Evolutionary conservation across 139 green algal genomes (phyloP).

Genomic region (Choricystis sp.): DNA sequence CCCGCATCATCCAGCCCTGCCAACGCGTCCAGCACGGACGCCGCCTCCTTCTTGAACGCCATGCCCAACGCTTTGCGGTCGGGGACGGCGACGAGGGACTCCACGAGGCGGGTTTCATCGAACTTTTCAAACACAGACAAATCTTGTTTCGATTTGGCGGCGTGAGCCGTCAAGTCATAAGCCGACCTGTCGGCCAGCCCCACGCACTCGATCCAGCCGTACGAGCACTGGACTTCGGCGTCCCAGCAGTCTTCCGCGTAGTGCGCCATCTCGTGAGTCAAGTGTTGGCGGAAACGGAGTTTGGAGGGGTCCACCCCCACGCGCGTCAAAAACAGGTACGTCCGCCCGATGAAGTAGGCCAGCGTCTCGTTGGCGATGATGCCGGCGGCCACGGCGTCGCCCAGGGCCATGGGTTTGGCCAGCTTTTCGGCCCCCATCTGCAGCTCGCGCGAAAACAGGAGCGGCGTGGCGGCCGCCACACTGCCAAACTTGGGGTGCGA

Average conservation of each 20-base stretch:
- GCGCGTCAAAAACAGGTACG: constrained; percentile 79
- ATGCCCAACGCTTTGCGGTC: constrained; percentile 81
- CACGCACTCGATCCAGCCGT: constrained; percentile 97
- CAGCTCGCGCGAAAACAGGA: constrained; percentile 75
- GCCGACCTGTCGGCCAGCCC: constrained; percentile 89
- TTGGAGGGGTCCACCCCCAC: constrained; percentile 68
- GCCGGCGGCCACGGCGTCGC: constrained; percentile 64
- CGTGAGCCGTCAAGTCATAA: constrained; percentile 80
- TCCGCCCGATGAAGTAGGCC: constrained; percentile 96
- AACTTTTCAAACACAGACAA: constrained; percentile 73
- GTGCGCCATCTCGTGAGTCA: constrained; percentile 89
- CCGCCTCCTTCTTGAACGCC: constrained; percentile 72
- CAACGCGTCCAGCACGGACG: constrained; percentile 50
- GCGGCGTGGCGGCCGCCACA: constrained; percentile 61
- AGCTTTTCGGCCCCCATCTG: constrained; percentile 81
- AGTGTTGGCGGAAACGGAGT: constrained; percentile 92
- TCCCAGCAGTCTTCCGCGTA: constrained; percentile 96
- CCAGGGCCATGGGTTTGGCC: constrained; percentile 52
- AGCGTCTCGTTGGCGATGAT: constrained; percentile 97
- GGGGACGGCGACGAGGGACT: constrained; percentile 46
- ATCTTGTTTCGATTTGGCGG: constrained; percentile 53
- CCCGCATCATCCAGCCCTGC: constrained; percentile 24
- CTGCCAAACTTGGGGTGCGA: constrained; percentile 76
- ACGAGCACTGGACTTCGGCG: constrained; percentile 85
- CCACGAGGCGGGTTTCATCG: constrained; percentile 51